These are phyloP conservation scores for Psilocybe cubensis DNA, from an alignment of 768 basidiomycete species.

Conservation along the genomic window DNA sequence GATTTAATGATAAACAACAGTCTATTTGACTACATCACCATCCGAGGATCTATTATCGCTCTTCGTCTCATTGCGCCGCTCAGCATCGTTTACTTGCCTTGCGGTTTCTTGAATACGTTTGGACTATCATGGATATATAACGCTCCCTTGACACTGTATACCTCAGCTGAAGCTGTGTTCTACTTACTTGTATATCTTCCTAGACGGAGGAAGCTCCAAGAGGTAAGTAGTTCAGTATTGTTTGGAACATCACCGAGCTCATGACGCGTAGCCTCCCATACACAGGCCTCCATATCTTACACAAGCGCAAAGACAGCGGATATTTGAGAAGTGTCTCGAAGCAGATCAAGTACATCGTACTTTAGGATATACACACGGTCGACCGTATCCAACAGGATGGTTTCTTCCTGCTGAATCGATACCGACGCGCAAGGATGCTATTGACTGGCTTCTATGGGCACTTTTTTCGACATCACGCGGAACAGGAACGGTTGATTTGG, in stretches of 20 bases:
- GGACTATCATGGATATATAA: conserved; percentile 24
- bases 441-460: conserved; percentile 71
- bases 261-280: conserved; percentile 30
- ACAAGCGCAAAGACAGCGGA: conserved; percentile 44
- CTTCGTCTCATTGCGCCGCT: conserved; percentile 55
- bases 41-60: conserved; percentile 44
- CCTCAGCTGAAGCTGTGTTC: conserved; percentile 50
- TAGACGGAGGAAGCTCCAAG: conserved; percentile 47
- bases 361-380: background rate
- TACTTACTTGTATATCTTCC: conserved; percentile 54
- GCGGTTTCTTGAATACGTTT: conserved; percentile 24
- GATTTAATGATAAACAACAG: conserved; percentile 49
- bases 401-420: conserved; percentile 39
- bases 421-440: conserved; percentile 47
- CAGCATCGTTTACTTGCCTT: conserved; percentile 42
- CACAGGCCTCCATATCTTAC: conserved; percentile 38
- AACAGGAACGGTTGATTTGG: conserved; percentile 15
- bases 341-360: conserved; percentile 19
- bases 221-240: conserved; percentile 35
- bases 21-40: conserved; percentile 56
- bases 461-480: conserved; percentile 49
- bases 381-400: conserved; percentile 48
- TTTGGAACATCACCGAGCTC: background rate
- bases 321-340: conserved; percentile 53
- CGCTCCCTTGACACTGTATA: conserved; percentile 24